Evolutionary conservation across 1,284 basidiomycete species (phyloP).

Genomic region (Cerrena zonata): DNA sequence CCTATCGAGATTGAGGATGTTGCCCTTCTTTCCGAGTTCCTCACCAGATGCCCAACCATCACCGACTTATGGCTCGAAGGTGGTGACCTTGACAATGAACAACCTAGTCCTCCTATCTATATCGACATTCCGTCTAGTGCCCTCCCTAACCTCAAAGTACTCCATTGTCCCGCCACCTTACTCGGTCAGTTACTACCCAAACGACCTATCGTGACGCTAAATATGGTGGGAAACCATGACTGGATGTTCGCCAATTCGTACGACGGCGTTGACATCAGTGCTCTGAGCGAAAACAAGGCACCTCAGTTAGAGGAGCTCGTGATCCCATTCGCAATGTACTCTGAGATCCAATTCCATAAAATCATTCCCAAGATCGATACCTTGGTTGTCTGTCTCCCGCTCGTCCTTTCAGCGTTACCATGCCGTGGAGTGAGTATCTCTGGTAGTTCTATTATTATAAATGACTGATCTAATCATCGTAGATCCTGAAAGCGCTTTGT

Average conservation of each 20-base stretch:
- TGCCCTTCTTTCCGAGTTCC: conserved; percentile 6
- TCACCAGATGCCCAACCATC: conserved; percentile 6
- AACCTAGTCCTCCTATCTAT: background rate
- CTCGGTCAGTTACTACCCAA: conserved; percentile 2
- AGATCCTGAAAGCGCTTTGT: conserved; percentile 7
- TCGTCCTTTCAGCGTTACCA: background rate
- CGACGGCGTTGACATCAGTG: background rate
- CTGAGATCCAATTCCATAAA: background rate
- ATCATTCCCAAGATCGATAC: conserved; percentile 1
- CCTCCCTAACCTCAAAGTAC: conserved; percentile 7
- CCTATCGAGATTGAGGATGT: conserved; percentile 4
- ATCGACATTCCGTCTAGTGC: background rate
- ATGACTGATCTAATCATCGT: background rate
- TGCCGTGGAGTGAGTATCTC: background rate
- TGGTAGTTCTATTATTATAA: background rate
- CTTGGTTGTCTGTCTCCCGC: background rate
- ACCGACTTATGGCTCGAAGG: conserved; percentile 6
- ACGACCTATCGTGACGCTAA: conserved; percentile 4
- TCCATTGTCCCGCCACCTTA: conserved; percentile 9
- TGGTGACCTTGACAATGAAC: background rate
- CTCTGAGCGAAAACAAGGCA: background rate
- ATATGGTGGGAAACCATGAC: conserved; percentile 8
- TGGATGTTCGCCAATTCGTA: conserved; percentile 5
- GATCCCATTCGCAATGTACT: conserved; percentile 6
- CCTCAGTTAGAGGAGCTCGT: conserved; percentile 6